Base-by-base conservation (phyloP, 768 basidiomycete genomes). In the Boletus sp. region DNA sequence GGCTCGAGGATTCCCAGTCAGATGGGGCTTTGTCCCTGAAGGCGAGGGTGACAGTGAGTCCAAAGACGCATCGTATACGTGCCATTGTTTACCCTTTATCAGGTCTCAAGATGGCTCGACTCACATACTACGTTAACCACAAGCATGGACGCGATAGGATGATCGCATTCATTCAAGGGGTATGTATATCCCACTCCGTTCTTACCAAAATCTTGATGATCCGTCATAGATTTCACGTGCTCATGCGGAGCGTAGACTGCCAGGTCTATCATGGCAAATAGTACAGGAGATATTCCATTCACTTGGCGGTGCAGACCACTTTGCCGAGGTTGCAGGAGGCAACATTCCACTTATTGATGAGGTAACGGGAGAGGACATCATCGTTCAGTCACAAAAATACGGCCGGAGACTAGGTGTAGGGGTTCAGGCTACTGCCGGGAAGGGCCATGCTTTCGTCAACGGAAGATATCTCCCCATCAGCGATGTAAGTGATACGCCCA, bases 11-110 rank as follows among this genome's bases (percentile, higher is more conserved):
- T 76, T 92, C 44, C 92, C 94, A 0, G 81, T 94, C 61, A 78
- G 92, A 17, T 94, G 94, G 70, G 96, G 96, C 12, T 67, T 98
- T 47, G 92, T 95, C 2, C 94, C 84, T 3, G 83, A 86, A 54
- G 78, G 71, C 0, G 76, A 78, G 9, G 75, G 66, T 3, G 71
- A 84, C 20, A 75, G 76, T 73, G 48, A 62, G 70, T 52, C 11
- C 46, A 20, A 47, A 15, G 20, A 15, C 20, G 20, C 15, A 45
- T 40, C 17, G 10, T 24, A 11, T 18, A 20, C 1, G 2, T 20
- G 5, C 48, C 17, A 2, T 3, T 54, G n/a, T 47, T 63, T 15
- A 64, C 49, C 37, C 28, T 52, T 36, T 35, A 37, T 14, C 64
- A 87, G 88, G 84, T 52, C 70, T 74, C 24, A 81, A 83, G 58